Percentiles rank a stretch among this genome's conserved stretches.
Conservation (phyloP, 768 basidiomycete genomes). For the Mycena amicta region DNA sequence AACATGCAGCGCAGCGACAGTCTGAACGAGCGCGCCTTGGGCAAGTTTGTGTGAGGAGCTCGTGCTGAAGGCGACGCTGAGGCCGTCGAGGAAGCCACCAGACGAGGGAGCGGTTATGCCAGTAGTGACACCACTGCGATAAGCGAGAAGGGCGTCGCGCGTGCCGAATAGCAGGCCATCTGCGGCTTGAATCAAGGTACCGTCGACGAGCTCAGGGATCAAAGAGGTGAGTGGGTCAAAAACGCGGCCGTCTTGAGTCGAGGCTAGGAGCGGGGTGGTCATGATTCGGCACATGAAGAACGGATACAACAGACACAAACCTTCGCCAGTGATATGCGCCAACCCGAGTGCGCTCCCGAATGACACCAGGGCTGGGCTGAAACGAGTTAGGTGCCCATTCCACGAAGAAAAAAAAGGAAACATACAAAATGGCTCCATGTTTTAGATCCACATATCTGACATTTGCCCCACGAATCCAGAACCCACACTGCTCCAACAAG, state of each 20-base stretch:
- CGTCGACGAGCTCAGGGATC: conserved; percentile 37
- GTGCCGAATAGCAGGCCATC: conserved; percentile 60
- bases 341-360: conserved; percentile 69
- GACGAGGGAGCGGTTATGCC: conserved; percentile 64
- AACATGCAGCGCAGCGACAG: conserved; percentile 68
- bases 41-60: conserved; percentile 62
- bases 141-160: conserved; percentile 40
- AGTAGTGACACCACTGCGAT: conserved; percentile 72
- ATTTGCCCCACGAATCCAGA: not conserved
- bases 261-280: conserved; percentile 25
- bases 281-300: not conserved
- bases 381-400: not conserved
- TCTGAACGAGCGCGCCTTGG: conserved; percentile 64
- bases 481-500: not conserved
- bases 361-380: conserved; percentile 57
- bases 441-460: not conserved
- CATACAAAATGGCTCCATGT: not conserved
- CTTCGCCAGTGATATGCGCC: conserved; percentile 65
- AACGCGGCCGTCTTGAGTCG: conserved; percentile 67
- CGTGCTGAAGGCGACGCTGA: conserved; percentile 63
- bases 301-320: too few relatives aligned
- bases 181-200: conserved; percentile 56
- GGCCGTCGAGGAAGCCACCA: conserved; percentile 59
- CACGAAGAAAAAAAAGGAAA: not conserved
- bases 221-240: conserved; percentile 47